These are phyloP conservation scores for Diaporthe longicolla DNA, from an alignment of 2,329 filamentous ascomycete species.

Conservation along the genomic window DNA sequence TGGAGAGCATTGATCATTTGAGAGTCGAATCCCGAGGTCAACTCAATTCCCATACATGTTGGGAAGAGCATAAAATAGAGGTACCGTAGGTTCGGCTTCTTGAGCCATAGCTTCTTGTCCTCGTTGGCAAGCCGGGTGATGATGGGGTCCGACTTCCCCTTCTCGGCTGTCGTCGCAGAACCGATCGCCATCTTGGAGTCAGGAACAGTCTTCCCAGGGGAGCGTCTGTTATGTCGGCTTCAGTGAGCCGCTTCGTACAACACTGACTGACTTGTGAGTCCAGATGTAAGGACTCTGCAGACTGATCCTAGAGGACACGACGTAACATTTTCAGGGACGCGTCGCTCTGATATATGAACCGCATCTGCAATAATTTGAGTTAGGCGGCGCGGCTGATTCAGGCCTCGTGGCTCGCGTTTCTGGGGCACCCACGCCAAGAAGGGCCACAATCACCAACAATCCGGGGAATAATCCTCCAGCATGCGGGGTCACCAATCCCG, in stretches of 20 bases:
- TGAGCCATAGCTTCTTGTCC: conserved; percentile 65
- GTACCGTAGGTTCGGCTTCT: conserved; percentile 69
- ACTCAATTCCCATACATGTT: conserved; percentile 73
- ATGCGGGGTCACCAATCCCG: conserved; percentile 26
- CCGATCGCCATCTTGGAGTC: conserved; percentile 33
- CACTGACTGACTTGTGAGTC: not conserved
- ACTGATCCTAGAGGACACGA: not conserved
- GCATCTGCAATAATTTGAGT: not conserved
- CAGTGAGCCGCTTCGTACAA: conserved; percentile 7
- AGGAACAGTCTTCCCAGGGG: not conserved
- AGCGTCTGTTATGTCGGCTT: not conserved
- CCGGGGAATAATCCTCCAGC: conserved; percentile 31
- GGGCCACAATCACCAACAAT: not conserved
- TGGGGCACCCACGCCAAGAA: conserved; percentile 23
- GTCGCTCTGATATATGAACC: conserved; percentile 16
- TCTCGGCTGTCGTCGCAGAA: conserved; percentile 36
- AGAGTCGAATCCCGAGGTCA: conserved; percentile 62
- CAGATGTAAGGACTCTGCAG: not conserved
- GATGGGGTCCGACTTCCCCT: conserved; percentile 41
- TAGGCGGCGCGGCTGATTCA: conserved; percentile 3
- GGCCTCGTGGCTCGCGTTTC: conserved; percentile 22
- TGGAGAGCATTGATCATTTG: conserved; percentile 62
- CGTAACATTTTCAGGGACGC: not conserved
- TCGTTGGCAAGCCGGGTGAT: conserved; percentile 55
- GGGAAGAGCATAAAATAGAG: conserved; percentile 72